Evolutionary conservation across 768 basidiomycete genomes (phyloP).

Genomic region (Boletales sp.): DNA sequence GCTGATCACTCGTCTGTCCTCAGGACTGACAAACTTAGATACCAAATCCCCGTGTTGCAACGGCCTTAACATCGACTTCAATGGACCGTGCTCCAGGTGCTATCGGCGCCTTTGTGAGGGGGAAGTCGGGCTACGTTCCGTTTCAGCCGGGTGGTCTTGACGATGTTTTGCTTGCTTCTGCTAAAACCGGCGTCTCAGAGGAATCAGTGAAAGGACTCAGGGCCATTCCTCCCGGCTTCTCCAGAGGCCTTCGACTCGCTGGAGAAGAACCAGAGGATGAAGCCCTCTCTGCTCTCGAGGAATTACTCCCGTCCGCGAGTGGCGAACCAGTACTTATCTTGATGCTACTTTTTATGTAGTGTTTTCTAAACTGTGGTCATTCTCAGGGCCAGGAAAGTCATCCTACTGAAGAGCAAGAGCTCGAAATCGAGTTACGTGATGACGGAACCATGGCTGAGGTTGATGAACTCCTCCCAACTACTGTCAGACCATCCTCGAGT

Average conservation of each 20-base stretch:
- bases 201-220: slow-evolving; percentile 45
- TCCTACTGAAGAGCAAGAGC: slow-evolving; percentile 19
- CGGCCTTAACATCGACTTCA: slow-evolving; percentile 81
- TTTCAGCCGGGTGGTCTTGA: slow-evolving; percentile 95
- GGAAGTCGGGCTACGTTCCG: slow-evolving; percentile 89
- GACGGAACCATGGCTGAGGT: slow-evolving; percentile 46
- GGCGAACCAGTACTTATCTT: slow-evolving; percentile 14
- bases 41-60: slow-evolving; percentile 50
- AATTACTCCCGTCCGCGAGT: slow-evolving; percentile 7
- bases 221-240: slow-evolving; percentile 79
- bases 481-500: slow-evolving; percentile 30
- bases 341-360: slow-evolving; percentile 1
- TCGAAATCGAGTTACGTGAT: slow-evolving; percentile 15
- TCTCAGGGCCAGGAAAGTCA: slow-evolving; percentile 19
- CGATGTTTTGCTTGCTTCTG: slow-evolving; percentile 41
- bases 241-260: slow-evolving; percentile 70
- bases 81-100: slow-evolving; percentile 81
- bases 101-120: slow-evolving; percentile 80
- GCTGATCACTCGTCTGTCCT: background rate
- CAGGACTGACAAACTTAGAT: slow-evolving; percentile 38
- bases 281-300: slow-evolving; percentile 33
- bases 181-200: slow-evolving; percentile 32
- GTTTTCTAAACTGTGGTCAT: slow-evolving; percentile 24
- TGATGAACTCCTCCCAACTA: slow-evolving; percentile 73
- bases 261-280: slow-evolving; percentile 52